Evolutionary conservation across 257 asterid species (phyloP).

Genomic region (Marsdenia floribunda): DNA sequence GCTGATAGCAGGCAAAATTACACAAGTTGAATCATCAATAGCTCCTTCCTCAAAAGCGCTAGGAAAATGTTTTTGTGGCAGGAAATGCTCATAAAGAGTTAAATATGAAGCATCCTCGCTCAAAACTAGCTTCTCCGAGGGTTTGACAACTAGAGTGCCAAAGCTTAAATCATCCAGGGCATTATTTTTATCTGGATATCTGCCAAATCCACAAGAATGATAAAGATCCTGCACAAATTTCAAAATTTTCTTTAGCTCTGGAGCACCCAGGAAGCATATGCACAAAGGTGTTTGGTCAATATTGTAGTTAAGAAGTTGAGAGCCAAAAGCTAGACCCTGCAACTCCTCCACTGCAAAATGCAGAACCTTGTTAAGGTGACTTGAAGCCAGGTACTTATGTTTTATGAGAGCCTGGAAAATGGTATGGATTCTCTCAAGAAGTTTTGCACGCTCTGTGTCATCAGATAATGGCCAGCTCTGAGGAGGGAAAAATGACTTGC

Average conservation of each 20-base stretch:
- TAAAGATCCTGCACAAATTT: constrained; percentile 80
- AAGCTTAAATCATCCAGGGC: constrained; percentile 35
- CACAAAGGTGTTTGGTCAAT: constrained; percentile 71
- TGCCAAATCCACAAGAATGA: constrained; percentile 59
- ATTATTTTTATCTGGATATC: constrained; percentile 62
- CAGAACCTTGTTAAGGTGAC: constrained; percentile 84
- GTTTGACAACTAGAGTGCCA: constrained; percentile 38
- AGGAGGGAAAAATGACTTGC: constrained; percentile 39
- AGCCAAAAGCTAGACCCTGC: constrained; percentile 66
- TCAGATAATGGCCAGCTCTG: constrained; percentile 79
- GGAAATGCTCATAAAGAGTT: constrained; percentile 63
- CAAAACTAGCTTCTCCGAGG: constrained; percentile 54
- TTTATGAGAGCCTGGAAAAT: constrained; percentile 61
- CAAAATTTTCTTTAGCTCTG: constrained; percentile 73
- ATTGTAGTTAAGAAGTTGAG: constrained; percentile 58
- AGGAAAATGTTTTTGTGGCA: constrained; percentile 40
- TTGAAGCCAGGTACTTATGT: constrained; percentile 67
- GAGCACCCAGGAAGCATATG: constrained; percentile 77
- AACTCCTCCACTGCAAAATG: constrained; percentile 82
- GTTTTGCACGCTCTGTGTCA: constrained; percentile 80
- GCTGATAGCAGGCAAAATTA: constrained; percentile 32
- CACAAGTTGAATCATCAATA: constrained; percentile 26
- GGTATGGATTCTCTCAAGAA: constrained; percentile 65
- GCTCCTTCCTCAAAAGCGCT: constrained; percentile 28
- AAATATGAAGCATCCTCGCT: constrained; percentile 60